Evolutionary conservation across 129 eudicot species (phyloP).

Genomic region (Chrysanthemum seticuspe): DNA sequence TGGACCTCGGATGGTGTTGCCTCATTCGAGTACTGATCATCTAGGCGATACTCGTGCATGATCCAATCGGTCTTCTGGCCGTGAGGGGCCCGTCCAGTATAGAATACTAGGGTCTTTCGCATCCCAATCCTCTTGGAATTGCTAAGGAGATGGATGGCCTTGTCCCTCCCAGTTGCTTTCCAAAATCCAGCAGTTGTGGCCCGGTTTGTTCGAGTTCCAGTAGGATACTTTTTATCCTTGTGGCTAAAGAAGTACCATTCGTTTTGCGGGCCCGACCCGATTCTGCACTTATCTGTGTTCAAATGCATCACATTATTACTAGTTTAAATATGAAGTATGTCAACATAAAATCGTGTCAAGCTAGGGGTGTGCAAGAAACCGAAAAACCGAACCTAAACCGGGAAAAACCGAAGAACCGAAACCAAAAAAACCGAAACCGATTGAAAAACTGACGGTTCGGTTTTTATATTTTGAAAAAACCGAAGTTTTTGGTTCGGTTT

Average conservation of each 20-base stretch:
- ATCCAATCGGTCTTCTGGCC: conserved; percentile 95
- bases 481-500: too few species aligned
- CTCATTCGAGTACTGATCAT: conserved; percentile 43
- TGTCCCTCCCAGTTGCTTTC: conserved; percentile 96
- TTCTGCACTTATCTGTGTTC: conserved; percentile 71
- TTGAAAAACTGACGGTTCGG: too few species aligned
- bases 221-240: conserved; percentile 93
- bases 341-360: not conserved
- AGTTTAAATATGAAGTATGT: too few species aligned
- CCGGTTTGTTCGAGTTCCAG: conserved; percentile 84
- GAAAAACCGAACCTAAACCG: too few species aligned
- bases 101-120: conserved; percentile 85
- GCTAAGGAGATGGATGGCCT: conserved; percentile 58
- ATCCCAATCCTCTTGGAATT: conserved; percentile 69
- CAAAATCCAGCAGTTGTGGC: conserved; percentile 87
- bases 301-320: not conserved
- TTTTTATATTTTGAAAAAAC: too few species aligned
- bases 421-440: too few species aligned
- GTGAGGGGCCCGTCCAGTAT: conserved; percentile 90
- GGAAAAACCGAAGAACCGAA: too few species aligned
- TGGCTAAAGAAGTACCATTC: conserved; percentile 95
- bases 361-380: too few species aligned
- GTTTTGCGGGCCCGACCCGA: conserved; percentile 83
- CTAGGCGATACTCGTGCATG: conserved; percentile 93
- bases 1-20: conserved; percentile 45